Percentiles rank a stretch among this genome's conserved stretches.
Conservation (phyloP, 768 basidiomycete genomes). For the Russula sp. region DNA sequence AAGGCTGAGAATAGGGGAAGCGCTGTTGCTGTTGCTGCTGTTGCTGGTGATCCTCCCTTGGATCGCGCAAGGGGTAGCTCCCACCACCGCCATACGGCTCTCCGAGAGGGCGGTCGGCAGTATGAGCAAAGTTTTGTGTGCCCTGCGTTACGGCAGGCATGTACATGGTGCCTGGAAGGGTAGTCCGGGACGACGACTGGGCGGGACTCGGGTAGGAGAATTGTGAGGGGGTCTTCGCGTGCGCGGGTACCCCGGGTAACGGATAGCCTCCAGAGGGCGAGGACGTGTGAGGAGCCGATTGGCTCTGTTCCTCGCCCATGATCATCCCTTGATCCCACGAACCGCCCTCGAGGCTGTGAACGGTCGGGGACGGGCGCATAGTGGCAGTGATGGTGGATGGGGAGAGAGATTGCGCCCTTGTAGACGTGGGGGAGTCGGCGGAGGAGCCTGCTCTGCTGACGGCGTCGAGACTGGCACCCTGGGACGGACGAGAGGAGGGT, state of each 20-base stretch:
- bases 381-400: slow-evolving; percentile 49
- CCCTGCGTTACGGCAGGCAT: slow-evolving; percentile 20
- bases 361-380: slow-evolving; percentile 30
- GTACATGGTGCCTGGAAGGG: slow-evolving; percentile 38
- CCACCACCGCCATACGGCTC: slow-evolving; percentile 35
- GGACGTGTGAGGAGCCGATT: slow-evolving; percentile 26
- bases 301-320: slow-evolving; percentile 40
- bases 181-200: slow-evolving; percentile 34
- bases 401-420: slow-evolving; percentile 53
- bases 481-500: slow-evolving; percentile 5
- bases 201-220: slow-evolving; percentile 21
- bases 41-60: slow-evolving; percentile 35
- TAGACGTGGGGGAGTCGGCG: slow-evolving; percentile 36
- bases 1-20: slow-evolving; percentile 44
- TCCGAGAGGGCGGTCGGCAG: slow-evolving; percentile 43
- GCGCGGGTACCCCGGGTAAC: slow-evolving; percentile 8
- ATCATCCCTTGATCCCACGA: slow-evolving; percentile 51
- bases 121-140: slow-evolving; percentile 39
- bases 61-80: slow-evolving; percentile 39
- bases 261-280: slow-evolving; percentile 32
- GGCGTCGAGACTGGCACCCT: slow-evolving; percentile 14
- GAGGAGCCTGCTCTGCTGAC: slow-evolving; percentile 21
- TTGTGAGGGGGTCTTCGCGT: slow-evolving; percentile 7
- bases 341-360: slow-evolving; percentile 39
- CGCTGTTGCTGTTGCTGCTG: slow-evolving; percentile 31